Percentiles rank a stretch among this genome's conserved stretches.
phyloP scores from a whole-genome alignment of 805 yeast genomes.

The Priceomyces castillae region DNA sequence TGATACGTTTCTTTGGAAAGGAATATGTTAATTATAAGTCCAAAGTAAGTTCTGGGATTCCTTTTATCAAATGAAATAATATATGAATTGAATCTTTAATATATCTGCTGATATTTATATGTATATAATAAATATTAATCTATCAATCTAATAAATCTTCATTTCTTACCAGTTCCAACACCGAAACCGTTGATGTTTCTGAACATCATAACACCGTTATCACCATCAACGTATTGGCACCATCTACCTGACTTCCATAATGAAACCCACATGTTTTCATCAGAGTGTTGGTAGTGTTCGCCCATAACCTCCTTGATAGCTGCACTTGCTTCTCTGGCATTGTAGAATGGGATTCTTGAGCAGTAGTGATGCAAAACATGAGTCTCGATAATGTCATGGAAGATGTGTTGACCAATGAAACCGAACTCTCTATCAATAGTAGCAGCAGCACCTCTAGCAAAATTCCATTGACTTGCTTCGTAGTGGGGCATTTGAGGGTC shows the following conservation, averaged over 20 bases:
- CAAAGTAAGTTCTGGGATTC: slow-evolving; percentile 58
- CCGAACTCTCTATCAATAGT: slow-evolving; percentile 85
- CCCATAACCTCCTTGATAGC: slow-evolving; percentile 86
- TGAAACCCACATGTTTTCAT: slow-evolving; percentile 70
- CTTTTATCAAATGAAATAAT: slow-evolving; percentile 39
- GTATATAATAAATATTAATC: too few relatives aligned
- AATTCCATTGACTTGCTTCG: slow-evolving; percentile 72
- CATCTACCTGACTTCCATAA: slow-evolving; percentile 62
- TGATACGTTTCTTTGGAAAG: slow-evolving; percentile 68
- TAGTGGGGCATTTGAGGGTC: slow-evolving; percentile 80
- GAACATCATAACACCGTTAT: slow-evolving; percentile 68
- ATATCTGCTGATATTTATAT: not conserved
- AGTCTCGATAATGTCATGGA: slow-evolving; percentile 89
- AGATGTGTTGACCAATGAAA: slow-evolving; percentile 69
- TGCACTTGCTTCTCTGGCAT: slow-evolving; percentile 75
- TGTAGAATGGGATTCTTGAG: slow-evolving; percentile 83
- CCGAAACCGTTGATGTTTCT: slow-evolving; percentile 62
- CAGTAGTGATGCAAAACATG: slow-evolving; percentile 85
- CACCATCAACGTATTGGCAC: slow-evolving; percentile 75
- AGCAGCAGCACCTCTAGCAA: slow-evolving; percentile 88
- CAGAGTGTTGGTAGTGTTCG: slow-evolving; percentile 62
- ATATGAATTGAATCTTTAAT: not conserved
- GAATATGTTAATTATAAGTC: slow-evolving; percentile 55
- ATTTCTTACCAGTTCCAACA: slow-evolving; percentile 12
- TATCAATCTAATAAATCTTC: not conserved